Conservation (phyloP, 2,329 filamentous ascomycete genomes). For the Akanthomyces muscarius region DNA sequence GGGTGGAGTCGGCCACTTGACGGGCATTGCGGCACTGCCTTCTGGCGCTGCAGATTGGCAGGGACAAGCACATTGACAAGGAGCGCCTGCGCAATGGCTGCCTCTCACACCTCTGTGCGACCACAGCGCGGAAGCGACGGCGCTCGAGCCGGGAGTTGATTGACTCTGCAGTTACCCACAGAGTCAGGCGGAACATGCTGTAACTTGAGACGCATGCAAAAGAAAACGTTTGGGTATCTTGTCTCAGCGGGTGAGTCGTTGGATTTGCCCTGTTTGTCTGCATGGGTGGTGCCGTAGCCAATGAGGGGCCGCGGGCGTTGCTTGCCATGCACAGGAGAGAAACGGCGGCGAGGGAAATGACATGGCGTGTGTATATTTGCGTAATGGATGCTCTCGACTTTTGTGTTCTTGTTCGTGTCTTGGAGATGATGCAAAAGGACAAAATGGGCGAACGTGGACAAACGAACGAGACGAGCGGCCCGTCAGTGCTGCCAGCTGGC, state of each 20-base stretch:
- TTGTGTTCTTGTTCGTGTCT: not conserved
- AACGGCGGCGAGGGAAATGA: not conserved
- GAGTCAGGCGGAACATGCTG: constrained; percentile 12
- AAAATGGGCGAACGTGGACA: not conserved
- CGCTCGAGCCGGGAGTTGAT: constrained; percentile 7
- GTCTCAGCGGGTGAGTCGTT: constrained; percentile 12
- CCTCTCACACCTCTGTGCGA: not conserved
- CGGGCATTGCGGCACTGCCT: not conserved
- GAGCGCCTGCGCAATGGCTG: not conserved
- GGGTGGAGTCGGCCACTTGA: not conserved
- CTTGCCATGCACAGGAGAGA: constrained; percentile 5
- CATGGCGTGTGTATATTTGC: not conserved
- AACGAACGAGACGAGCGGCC: not conserved
- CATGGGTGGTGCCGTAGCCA: not conserved
- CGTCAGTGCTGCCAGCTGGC: not conserved
- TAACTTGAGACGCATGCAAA: constrained; percentile 5
- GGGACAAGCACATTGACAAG: not conserved
- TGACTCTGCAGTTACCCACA: not conserved
- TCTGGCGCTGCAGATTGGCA: not conserved
- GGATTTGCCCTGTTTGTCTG: constrained; percentile 11
- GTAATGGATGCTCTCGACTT: not conserved
- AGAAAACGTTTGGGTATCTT: not conserved
- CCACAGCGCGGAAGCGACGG: constrained; percentile 3
- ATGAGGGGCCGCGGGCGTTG: not conserved
- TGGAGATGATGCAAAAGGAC: not conserved